Percentiles rank a stretch among this genome's conserved stretches.
Evolutionary conservation across 805 yeast species (phyloP).

Genomic region (Saturnispora bothae): DNA sequence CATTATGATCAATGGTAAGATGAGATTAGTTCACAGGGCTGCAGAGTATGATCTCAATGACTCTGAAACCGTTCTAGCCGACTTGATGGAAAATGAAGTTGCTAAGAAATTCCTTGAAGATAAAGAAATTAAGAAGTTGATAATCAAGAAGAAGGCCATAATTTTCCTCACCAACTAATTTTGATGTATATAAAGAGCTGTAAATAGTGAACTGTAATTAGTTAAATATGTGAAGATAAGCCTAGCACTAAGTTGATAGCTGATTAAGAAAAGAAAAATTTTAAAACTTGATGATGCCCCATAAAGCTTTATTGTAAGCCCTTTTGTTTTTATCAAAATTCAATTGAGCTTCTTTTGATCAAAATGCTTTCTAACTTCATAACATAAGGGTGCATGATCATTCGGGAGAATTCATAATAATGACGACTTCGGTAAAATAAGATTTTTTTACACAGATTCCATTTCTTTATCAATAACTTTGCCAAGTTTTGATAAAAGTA

Average conservation of each 20-base stretch:
- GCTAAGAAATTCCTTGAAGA: constrained; percentile 34
- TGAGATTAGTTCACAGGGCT: constrained; percentile 34
- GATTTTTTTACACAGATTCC: background rate
- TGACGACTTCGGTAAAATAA: background rate
- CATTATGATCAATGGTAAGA: constrained; percentile 67
- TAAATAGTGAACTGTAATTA: no score
- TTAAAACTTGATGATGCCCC: background rate
- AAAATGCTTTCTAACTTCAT: no score
- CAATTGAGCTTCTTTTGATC: no score
- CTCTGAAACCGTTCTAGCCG: constrained; percentile 28
- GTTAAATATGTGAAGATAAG: no score
- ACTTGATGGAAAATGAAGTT: constrained; percentile 25
- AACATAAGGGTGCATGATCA: no score
- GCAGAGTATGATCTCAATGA: constrained; percentile 28
- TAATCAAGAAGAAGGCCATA: constrained; percentile 33
- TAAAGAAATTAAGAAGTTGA: constrained; percentile 39
- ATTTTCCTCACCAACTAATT: constrained; percentile 17
- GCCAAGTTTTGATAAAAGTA: no score
- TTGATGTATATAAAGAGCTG: background rate
- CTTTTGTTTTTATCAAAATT: no score
- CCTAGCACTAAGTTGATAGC: no score
- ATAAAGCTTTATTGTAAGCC: no score
- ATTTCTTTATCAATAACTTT: no score
- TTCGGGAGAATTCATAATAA: no score
- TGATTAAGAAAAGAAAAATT: background rate